Evolutionary conservation across 139 green algal genomes (phyloP).

Genomic region (Tetratostichococcus sp.): DNA sequence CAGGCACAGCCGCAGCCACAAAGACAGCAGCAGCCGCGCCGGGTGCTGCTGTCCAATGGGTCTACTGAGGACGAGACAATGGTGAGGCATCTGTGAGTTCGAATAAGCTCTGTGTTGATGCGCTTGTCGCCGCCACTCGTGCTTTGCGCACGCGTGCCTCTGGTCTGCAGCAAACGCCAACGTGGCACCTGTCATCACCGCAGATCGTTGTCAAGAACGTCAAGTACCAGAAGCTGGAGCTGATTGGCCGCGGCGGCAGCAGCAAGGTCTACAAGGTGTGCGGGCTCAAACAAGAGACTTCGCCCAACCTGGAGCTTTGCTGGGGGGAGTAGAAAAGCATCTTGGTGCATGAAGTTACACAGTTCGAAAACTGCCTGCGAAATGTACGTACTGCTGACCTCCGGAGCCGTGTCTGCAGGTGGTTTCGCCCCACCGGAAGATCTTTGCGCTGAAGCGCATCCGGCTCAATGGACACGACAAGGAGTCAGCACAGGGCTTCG

Average conservation of each 20-base stretch:
- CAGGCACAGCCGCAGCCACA: conserved; percentile 19
- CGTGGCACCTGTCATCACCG: too few species aligned
- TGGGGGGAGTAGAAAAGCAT: not conserved
- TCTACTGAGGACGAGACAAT: conserved; percentile 71
- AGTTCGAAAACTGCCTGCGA: too few species aligned
- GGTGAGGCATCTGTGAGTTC: too few species aligned
- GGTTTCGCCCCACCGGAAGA: conserved; percentile 83
- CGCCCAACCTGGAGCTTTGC: too few species aligned
- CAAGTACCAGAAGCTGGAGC: conserved; percentile 90
- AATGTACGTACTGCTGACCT: too few species aligned
- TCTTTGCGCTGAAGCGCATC: conserved; percentile 95
- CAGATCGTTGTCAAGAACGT: conserved; percentile 60
- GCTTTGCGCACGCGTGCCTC: too few species aligned
- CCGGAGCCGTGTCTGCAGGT: too few species aligned
- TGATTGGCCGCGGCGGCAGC: conserved; percentile 84
- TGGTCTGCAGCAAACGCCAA: too few species aligned
- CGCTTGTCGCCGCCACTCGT: too few species aligned
- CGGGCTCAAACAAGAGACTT: too few species aligned
- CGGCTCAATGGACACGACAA: conserved; percentile 60
- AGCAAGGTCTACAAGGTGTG: conserved; percentile 90
- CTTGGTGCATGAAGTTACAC: too few species aligned
- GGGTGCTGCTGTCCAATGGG: conserved; percentile 34
- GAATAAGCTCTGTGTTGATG: too few species aligned
- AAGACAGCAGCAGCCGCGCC: not conserved
- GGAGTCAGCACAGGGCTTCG: conserved; percentile 82